Conservation (phyloP, 495 filamentous ascomycete species). For the Lepraria neglecta region DNA sequence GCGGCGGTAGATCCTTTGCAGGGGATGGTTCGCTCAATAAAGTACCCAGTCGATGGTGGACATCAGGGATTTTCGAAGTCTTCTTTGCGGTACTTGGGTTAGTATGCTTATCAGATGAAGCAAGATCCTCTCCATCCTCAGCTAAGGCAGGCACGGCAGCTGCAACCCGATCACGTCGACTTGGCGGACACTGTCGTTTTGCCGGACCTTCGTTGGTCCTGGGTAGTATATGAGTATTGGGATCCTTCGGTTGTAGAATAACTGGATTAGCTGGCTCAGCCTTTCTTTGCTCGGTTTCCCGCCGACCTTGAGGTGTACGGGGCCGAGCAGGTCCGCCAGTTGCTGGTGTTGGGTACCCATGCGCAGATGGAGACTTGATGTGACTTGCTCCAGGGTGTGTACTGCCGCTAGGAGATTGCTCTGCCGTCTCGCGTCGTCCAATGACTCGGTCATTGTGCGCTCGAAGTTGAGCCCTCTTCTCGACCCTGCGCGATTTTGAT, state of each 20-base stretch:
- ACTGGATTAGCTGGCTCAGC: background rate
- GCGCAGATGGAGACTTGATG: background rate
- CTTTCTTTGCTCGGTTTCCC: background rate
- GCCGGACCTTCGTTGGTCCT: conserved; percentile 14
- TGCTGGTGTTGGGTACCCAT: background rate
- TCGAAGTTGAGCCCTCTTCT: background rate
- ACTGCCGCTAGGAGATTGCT: conserved; percentile 2
- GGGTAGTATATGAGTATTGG: conserved; percentile 15
- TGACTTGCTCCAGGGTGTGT: background rate
- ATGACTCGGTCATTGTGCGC: conserved; percentile 15
- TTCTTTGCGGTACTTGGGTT: background rate
- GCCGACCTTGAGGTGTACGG: background rate
- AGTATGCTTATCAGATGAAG: background rate
- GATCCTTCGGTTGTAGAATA: conserved; percentile 11
- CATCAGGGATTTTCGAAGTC: conserved; percentile 10
- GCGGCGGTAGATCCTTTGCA: conserved; percentile 21
- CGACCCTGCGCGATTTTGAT: background rate
- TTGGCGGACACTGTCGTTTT: conserved; percentile 13
- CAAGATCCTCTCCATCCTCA: conserved; percentile 40
- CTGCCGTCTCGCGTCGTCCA: conserved; percentile 7
- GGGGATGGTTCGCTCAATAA: conserved; percentile 37
- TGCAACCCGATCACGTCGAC: conserved; percentile 20
- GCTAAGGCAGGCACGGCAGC: conserved; percentile 32
- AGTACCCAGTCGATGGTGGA: conserved; percentile 31
- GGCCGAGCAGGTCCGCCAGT: background rate